Evolutionary conservation across 2,329 filamentous ascomycete genomes (phyloP).

Genomic region (Trichothecium roseum): DNA sequence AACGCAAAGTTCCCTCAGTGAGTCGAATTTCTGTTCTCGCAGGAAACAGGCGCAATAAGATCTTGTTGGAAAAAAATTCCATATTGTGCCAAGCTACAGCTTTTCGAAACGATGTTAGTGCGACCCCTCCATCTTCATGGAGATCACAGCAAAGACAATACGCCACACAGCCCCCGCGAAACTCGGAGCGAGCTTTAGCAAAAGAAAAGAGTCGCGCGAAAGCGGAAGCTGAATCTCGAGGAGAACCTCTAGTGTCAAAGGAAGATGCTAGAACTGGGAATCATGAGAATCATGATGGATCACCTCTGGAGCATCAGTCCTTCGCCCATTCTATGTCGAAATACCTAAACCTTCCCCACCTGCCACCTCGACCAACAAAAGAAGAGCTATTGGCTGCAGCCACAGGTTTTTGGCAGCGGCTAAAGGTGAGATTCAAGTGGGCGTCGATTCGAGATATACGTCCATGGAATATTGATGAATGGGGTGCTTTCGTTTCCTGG

Average conservation of each 20-base stretch:
- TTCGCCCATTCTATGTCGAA: conserved; percentile 44
- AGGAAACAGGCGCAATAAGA: no score
- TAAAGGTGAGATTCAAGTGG: conserved; percentile 95
- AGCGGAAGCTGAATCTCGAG: no score
- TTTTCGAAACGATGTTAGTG: no score
- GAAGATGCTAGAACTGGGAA: conserved; percentile 8
- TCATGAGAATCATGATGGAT: conserved; percentile 5
- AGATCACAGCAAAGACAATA: no score
- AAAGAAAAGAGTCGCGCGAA: no score
- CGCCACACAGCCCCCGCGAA: no score
- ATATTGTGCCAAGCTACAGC: no score
- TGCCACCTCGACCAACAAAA: conserved; percentile 83
- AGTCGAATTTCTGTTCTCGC: no score
- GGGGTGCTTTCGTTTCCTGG: conserved; percentile 90
- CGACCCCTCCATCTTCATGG: no score
- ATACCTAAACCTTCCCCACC: conserved; percentile 52
- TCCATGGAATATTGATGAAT: conserved; percentile 93
- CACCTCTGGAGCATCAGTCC: conserved; percentile 19
- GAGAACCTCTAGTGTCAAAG: not conserved
- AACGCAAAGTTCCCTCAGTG: no score
- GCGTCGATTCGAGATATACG: conserved; percentile 87
- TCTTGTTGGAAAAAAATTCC: no score
- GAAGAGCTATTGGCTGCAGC: conserved; percentile 88
- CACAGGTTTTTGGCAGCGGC: conserved; percentile 81
- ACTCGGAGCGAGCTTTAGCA: no score